Percentiles rank a stretch among this genome's conserved stretches.
These are phyloP conservation scores for Phytophthora rubi DNA, from an alignment of 352 stramenopile species.

Conservation along the genomic window DNA sequence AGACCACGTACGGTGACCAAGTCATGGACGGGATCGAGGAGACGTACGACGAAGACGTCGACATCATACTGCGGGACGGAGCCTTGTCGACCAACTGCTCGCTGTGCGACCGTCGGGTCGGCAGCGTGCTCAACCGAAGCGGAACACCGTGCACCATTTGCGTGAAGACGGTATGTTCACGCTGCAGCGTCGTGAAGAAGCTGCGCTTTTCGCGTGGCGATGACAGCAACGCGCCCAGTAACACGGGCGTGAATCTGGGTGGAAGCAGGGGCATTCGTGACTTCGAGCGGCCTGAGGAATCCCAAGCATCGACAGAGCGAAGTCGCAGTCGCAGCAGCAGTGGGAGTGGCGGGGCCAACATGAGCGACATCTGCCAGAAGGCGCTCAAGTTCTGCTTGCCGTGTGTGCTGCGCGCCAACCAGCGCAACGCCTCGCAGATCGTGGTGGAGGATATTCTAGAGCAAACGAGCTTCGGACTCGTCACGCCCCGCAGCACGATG, in stretches of 20 bases:
- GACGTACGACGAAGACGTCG: slow-evolving; percentile 30
- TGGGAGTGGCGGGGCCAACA: slow-evolving; percentile 24
- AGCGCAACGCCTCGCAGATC: slow-evolving; percentile 48
- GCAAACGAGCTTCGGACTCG: slow-evolving; percentile 29
- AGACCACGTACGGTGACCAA: slow-evolving; percentile 21
- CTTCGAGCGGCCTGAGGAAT: slow-evolving; percentile 35
- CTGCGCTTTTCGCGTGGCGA: slow-evolving; percentile 45
- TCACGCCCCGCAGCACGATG: slow-evolving; percentile 24
- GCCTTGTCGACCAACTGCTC: slow-evolving; percentile 38
- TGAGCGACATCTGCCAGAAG: slow-evolving; percentile 51
- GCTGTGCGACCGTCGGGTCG: slow-evolving; percentile 44
- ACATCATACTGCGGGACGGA: slow-evolving; percentile 6
- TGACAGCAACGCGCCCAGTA: slow-evolving; percentile 8
- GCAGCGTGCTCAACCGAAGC: slow-evolving; percentile 42
- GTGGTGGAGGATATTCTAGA: slow-evolving; percentile 51
- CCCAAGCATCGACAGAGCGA: slow-evolving; percentile 33
- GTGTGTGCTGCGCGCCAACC: slow-evolving; percentile 49
- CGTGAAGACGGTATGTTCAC: slow-evolving; percentile 47
- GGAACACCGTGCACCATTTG: slow-evolving; percentile 41
- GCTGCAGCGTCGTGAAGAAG: slow-evolving; percentile 60
- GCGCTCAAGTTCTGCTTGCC: slow-evolving; percentile 57
- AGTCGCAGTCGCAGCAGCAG: slow-evolving; percentile 30
- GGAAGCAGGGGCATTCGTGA: slow-evolving; percentile 36
- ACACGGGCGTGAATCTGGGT: slow-evolving; percentile 21
- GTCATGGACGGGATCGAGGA: slow-evolving; percentile 49